Conservation (phyloP, 2,329 filamentous ascomycete species). For the Herpotrichia juniperi region DNA sequence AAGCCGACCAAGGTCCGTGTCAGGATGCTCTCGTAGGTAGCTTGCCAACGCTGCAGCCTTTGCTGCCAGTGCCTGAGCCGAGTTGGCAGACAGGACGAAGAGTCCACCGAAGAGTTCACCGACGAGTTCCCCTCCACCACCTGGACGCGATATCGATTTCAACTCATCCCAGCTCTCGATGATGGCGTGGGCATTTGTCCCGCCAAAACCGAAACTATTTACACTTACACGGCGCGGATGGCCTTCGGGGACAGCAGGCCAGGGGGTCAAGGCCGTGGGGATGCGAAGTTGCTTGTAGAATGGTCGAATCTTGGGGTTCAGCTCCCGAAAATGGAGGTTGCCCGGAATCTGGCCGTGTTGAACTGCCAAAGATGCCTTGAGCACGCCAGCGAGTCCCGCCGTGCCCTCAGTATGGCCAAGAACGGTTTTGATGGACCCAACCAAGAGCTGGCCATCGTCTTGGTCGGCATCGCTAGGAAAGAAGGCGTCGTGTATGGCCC, state of each 20-base stretch:
- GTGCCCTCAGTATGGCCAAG: constrained; percentile 51
- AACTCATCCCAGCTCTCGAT: constrained; percentile 18
- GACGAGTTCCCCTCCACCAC: too few species aligned
- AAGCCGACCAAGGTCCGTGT: constrained; percentile 2
- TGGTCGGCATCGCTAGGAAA: background rate
- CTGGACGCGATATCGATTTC: too few species aligned
- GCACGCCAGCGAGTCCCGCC: constrained; percentile 44
- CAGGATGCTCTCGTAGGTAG: constrained; percentile 6
- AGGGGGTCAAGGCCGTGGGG: constrained; percentile 4
- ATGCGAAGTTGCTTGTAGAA: constrained; percentile 18
- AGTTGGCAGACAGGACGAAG: constrained; percentile 10
- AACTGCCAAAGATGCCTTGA: constrained; percentile 47
- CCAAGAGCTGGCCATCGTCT: constrained; percentile 11
- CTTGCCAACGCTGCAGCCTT: constrained; percentile 4
- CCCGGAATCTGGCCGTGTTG: constrained; percentile 42
- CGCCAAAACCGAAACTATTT: constrained; percentile 32
- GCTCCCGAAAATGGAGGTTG: constrained; percentile 40
- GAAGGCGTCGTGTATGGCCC: constrained; percentile 19
- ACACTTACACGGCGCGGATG: constrained; percentile 20
- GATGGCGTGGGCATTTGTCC: constrained; percentile 32
- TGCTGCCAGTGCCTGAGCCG: constrained; percentile 7
- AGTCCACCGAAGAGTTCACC: background rate
- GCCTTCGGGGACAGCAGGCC: constrained; percentile 17
- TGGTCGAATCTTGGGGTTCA: constrained; percentile 37
- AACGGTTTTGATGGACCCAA: constrained; percentile 44